Conservation (phyloP, 176 grass and related monocot genomes). For the Cymbopogon citratus region DNA sequence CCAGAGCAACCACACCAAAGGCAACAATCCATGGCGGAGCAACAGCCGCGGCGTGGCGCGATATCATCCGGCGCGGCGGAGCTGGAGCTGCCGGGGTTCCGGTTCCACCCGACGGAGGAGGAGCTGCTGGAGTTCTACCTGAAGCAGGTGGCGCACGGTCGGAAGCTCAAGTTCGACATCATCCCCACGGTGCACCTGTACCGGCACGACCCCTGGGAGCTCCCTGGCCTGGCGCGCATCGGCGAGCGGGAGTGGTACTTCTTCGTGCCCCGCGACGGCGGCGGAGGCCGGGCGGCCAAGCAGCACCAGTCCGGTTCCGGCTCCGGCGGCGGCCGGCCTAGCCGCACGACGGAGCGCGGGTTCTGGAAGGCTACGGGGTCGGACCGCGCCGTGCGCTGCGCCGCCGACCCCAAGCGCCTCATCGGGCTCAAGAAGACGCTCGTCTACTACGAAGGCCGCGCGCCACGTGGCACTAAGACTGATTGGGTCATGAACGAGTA, state of each 20-base stretch:
- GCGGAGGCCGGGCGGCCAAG: conserved; percentile 22
- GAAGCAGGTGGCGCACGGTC: conserved; percentile 36
- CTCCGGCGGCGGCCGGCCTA: conserved; percentile 50
- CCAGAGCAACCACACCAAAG: background rate
- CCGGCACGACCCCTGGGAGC: conserved; percentile 76
- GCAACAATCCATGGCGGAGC: background rate
- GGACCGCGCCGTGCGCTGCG: conserved; percentile 73
- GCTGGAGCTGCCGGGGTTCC: conserved; percentile 57
- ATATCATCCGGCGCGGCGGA: background rate
- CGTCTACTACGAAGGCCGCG: conserved; percentile 84
- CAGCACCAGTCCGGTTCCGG: conserved; percentile 17
- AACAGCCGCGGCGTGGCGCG: background rate
- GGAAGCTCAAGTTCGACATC: conserved; percentile 79
- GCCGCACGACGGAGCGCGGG: conserved; percentile 75
- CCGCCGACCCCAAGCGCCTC: conserved; percentile 69
- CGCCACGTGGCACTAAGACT: conserved; percentile 70
- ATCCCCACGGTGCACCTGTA: conserved; percentile 82
- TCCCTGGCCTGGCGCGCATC: conserved; percentile 60
- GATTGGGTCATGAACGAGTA: conserved; percentile 99
- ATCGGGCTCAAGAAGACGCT: conserved; percentile 97
- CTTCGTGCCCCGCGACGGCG: conserved; percentile 74
- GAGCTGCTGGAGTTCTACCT: conserved; percentile 96
- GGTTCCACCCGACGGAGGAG: conserved; percentile 85
- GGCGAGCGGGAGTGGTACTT: conserved; percentile 98
- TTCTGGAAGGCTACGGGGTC: conserved; percentile 99